A percentile compares a stretch with the other conserved stretches of the same genome.
phyloP scores from a whole-genome alignment of 2,329 filamentous ascomycete species.

The Bipolaris bicolor region DNA sequence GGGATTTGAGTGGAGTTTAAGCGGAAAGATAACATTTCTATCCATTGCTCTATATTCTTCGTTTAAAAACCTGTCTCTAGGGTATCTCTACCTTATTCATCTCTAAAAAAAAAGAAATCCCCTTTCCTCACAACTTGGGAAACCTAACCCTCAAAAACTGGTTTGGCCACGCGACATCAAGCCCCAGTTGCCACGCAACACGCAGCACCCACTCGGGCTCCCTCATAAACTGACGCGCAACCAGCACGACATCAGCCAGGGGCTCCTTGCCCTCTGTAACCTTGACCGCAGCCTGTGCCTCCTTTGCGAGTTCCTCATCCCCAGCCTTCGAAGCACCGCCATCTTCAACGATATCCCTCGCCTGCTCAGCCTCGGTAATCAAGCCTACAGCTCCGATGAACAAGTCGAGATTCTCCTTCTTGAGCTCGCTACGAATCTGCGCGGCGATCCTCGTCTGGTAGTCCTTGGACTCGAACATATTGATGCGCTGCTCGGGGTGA shows the following conservation, averaged over 20 bases:
- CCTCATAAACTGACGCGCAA: constrained; percentile 61
- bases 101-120: background rate
- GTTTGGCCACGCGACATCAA: constrained; percentile 56
- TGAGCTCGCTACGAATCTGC: constrained; percentile 52
- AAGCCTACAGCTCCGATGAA: constrained; percentile 61
- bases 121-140: constrained; percentile 30
- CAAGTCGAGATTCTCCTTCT: constrained; percentile 46
- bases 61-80: no score
- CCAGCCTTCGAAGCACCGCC: constrained; percentile 31
- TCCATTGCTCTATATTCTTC: no score
- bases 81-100: background rate
- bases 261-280: constrained; percentile 48
- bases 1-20: no score
- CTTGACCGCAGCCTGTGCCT: constrained; percentile 39
- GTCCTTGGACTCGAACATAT: constrained; percentile 50
- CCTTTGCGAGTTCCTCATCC: constrained; percentile 33
- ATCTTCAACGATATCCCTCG: constrained; percentile 52
- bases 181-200: constrained; percentile 57
- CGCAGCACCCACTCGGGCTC: constrained; percentile 62
- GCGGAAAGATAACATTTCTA: no score
- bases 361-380: constrained; percentile 61
- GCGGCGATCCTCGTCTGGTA: constrained; percentile 59
- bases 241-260: constrained; percentile 58
- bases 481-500: constrained; percentile 51
- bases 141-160: constrained; percentile 53